phyloP scores from a whole-genome alignment of 129 eudicot genomes.

The Sambucus nigra region DNA sequence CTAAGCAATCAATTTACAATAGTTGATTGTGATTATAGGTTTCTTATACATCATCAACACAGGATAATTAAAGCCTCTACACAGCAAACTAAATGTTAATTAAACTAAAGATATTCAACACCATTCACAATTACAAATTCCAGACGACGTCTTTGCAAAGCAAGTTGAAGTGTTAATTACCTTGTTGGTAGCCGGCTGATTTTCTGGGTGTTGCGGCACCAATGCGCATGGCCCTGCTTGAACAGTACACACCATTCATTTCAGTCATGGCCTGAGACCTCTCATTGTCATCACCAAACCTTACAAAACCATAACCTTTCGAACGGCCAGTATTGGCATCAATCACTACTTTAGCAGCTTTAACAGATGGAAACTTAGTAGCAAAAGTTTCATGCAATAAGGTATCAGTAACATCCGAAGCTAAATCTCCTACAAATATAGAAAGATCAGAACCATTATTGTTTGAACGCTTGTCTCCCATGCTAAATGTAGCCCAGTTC shows the following conservation, averaged over 20 bases:
- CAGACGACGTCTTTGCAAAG: too few species aligned
- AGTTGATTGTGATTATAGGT: too few species aligned
- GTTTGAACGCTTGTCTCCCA: slow-evolving; percentile 80
- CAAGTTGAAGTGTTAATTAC: too few species aligned
- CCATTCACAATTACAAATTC: too few species aligned
- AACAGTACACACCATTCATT: slow-evolving; percentile 78
- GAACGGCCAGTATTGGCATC: slow-evolving; percentile 83
- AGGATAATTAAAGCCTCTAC: too few species aligned
- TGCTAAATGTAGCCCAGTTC: slow-evolving; percentile 94
- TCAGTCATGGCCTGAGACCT: slow-evolving; percentile 84
- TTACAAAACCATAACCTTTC: slow-evolving; percentile 85
- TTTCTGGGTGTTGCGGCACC: slow-evolving; percentile 86
- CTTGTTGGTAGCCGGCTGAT: slow-evolving; percentile 70
- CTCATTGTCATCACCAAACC: slow-evolving; percentile 88
- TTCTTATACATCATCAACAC: too few species aligned
- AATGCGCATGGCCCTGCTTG: slow-evolving; percentile 79
- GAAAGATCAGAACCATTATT: slow-evolving; percentile 82
- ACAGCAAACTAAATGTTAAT: too few species aligned
- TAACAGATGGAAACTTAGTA: slow-evolving; percentile 60
- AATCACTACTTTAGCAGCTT: slow-evolving; percentile 83
- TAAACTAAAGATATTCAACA: too few species aligned
- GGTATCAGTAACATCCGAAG: slow-evolving; percentile 80
- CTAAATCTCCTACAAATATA: slow-evolving; percentile 88
- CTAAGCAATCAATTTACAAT: too few species aligned
- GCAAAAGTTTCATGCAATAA: slow-evolving; percentile 72